Percentiles rank a stretch among this genome's conserved stretches.
Evolutionary conservation across 148 eudicot species (phyloP).

Genomic region (Dianthus caryophyllus): DNA sequence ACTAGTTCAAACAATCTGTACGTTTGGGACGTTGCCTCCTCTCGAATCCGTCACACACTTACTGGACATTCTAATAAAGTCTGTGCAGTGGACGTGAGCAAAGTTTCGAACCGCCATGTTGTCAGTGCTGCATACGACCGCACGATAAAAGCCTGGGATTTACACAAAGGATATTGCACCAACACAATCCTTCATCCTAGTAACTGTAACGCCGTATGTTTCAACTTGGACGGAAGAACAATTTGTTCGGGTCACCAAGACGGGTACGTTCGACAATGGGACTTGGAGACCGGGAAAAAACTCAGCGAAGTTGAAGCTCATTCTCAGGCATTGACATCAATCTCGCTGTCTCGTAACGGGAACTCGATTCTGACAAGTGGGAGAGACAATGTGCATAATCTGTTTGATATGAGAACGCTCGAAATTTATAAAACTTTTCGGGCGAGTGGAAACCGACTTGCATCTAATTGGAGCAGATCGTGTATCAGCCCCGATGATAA

Average conservation of each 20-base stretch:
- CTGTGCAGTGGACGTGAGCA: conserved; percentile 88
- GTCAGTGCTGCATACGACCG: conserved; percentile 89
- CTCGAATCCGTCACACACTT: conserved; percentile 78
- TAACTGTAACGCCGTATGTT: conserved; percentile 75
- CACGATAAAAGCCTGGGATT: conserved; percentile 90
- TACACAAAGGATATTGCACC: conserved; percentile 72
- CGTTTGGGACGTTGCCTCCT: conserved; percentile 75
- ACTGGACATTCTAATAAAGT: conserved; percentile 93
- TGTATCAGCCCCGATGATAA: conserved; percentile 86
- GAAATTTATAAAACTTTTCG: conserved; percentile 74
- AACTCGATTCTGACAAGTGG: conserved; percentile 75
- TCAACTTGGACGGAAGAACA: conserved; percentile 73
- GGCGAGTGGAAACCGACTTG: conserved; percentile 64
- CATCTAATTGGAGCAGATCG: conserved; percentile 95
- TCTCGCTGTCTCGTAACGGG: conserved; percentile 73
- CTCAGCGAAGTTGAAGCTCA: conserved; percentile 87
- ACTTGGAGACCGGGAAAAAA: conserved; percentile 74
- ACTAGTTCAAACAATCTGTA: conserved; percentile 77
- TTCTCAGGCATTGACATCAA: conserved; percentile 70
- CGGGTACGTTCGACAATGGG: conserved; percentile 90
- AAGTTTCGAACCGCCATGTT: conserved; percentile 59
- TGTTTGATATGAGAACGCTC: conserved; percentile 70
- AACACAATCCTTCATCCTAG: conserved; percentile 77
- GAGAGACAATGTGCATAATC: conserved; percentile 83
- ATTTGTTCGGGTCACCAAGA: conserved; percentile 91